phyloP scores from a whole-genome alignment of 192 early-diverging fungal species.

The Coemansia sp. region DNA sequence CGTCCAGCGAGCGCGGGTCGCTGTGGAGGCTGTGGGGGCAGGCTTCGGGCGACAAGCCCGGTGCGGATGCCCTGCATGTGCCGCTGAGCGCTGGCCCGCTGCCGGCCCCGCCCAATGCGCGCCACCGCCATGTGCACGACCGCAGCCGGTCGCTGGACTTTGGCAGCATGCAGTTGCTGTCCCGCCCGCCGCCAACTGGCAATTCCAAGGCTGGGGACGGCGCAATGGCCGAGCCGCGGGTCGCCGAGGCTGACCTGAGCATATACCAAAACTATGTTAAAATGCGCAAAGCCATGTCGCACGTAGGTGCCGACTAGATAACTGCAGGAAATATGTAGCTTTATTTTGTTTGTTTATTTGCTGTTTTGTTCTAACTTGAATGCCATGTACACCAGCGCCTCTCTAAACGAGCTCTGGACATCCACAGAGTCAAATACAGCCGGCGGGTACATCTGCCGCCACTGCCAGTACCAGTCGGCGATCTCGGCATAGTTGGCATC shows the following conservation, averaged over 20 bases:
- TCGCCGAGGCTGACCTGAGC: constrained; percentile 34
- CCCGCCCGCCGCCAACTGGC: not conserved
- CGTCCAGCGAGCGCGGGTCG: constrained; percentile 21
- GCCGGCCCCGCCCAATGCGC: not conserved
- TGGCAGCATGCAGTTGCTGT: not conserved
- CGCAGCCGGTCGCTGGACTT: constrained; percentile 42
- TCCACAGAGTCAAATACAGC: constrained; percentile 16
- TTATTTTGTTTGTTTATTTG: no score
- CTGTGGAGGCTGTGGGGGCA: constrained; percentile 34
- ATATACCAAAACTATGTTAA: constrained; percentile 44
- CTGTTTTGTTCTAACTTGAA: constrained; percentile 10
- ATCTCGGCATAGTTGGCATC: constrained; percentile 42
- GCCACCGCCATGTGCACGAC: constrained; percentile 9
- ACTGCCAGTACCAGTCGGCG: constrained; percentile 54
- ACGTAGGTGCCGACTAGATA: not conserved
- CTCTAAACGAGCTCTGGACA: constrained; percentile 29
- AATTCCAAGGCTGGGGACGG: not conserved
- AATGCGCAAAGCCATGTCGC: constrained; percentile 28
- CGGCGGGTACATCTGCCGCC: constrained; percentile 34
- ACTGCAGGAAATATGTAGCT: no score
- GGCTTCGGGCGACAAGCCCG: not conserved
- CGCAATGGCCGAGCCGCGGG: constrained; percentile 26
- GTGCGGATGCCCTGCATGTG: not conserved
- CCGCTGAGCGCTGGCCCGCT: constrained; percentile 7
- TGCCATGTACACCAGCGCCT: constrained; percentile 34